A percentile compares a stretch with the other conserved stretches of the same genome.
Evolutionary conservation across 2,329 filamentous ascomycete genomes (phyloP).

Genomic region (Chaetomiaceae sp.): DNA sequence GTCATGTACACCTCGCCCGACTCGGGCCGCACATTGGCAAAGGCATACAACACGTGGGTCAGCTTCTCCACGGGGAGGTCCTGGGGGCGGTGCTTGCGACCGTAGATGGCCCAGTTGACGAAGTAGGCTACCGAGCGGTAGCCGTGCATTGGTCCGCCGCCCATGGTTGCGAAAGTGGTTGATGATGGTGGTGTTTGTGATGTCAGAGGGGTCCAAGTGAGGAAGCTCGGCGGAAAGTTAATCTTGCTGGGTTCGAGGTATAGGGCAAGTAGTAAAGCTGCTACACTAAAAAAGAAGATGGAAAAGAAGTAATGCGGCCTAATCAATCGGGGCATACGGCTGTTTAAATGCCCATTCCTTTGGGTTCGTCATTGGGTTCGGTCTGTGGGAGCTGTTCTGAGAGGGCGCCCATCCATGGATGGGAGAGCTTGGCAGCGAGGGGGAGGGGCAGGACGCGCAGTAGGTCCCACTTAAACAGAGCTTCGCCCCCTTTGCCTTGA

Average conservation of each 20-base stretch:
- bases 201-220: not conserved
- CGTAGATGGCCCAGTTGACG: conserved; percentile 85
- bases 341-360: not conserved
- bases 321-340: not conserved
- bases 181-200: not conserved
- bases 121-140: conserved; percentile 69
- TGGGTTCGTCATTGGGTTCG: not conserved
- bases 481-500: no score
- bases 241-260: not conserved
- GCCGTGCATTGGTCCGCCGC: conserved; percentile 41
- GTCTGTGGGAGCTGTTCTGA: not conserved
- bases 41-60: conserved; percentile 86
- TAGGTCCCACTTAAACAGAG: not conserved
- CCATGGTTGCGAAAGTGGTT: conserved; percentile 36
- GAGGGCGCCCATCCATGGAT: conserved; percentile 16
- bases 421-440: conserved; percentile 12
- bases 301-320: not conserved
- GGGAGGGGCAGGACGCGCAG: conserved; percentile 11
- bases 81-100: conserved; percentile 76
- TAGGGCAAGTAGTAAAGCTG: not conserved
- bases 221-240: not conserved
- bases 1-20: conserved; percentile 73
- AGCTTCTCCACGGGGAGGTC: conserved; percentile 75
- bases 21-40: conserved; percentile 78
- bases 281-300: not conserved